Conservation (phyloP, 768 basidiomycete genomes). For the Mycena galopus region DNA sequence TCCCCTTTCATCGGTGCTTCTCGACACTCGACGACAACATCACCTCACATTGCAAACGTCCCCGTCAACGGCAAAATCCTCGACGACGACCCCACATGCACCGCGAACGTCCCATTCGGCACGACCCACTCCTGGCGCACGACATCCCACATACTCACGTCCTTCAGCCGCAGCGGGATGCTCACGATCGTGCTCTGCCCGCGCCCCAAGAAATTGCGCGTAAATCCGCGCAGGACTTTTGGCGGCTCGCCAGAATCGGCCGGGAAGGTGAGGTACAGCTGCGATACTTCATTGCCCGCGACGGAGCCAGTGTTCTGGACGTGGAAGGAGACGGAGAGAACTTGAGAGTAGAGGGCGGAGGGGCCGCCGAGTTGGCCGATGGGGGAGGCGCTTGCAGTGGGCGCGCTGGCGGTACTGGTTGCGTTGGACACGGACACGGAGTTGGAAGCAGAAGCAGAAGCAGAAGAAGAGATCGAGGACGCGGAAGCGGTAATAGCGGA, state of each 20-base stretch:
- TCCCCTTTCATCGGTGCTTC: no score
- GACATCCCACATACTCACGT: conserved; percentile 33
- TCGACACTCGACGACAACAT: background rate
- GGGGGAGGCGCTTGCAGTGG: conserved; percentile 19
- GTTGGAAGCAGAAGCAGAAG: background rate
- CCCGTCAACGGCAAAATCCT: background rate
- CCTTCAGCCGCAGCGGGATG: conserved; percentile 26
- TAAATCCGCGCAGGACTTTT: conserved; percentile 49
- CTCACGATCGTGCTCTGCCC: conserved; percentile 28
- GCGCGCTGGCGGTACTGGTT: conserved; percentile 3
- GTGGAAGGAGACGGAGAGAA: conserved; percentile 48
- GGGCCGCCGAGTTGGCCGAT: conserved; percentile 28
- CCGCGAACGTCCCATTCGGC: conserved; percentile 47
- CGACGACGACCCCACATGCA: conserved; percentile 48
- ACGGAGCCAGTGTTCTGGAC: conserved; percentile 52
- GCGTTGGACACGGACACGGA: no score
- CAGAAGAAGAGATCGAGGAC: background rate
- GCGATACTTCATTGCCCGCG: conserved; percentile 42
- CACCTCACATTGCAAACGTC: background rate
- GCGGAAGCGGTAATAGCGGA: no score
- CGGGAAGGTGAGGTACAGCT: conserved; percentile 47
- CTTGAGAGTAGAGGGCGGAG: conserved; percentile 44
- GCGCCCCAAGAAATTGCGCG: conserved; percentile 37
- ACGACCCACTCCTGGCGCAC: conserved; percentile 47
- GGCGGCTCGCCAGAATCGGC: conserved; percentile 46